Base-by-base conservation (phyloP, 2,329 filamentous ascomycete genomes). In the Penicillium sp. region DNA sequence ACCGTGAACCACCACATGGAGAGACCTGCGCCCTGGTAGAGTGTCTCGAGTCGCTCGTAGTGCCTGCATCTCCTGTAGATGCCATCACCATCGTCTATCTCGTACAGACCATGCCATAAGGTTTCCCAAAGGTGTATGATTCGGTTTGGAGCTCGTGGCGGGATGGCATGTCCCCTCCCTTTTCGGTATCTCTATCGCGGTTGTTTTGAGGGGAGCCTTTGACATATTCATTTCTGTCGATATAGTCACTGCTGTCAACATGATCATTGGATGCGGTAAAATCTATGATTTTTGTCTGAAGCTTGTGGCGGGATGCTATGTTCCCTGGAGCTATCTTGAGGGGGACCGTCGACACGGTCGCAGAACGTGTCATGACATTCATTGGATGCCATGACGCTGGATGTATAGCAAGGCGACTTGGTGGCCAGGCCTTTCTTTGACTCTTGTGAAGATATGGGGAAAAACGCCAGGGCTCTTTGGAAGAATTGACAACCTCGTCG, bases 71-170 rank as follows among this genome's bases (percentile, higher is more conserved):
- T 53, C 5, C 60, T 24, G 6, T 45, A 48, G 6, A 37, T 19
- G 6, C 31, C 22, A 19, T 47, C n/a, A 31, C n/a, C 46, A 22
- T 63, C 52, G 27, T 64, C 43, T n/a, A 64, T 52, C 44, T 67
- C 60, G 37, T 67, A 66, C 10, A 68, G 56, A 2, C 63, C 65
- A 21, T 66, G 53, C 63, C 64, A 67, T 27, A 64, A 53, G 11
- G 49, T 59, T 22, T 53, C 60, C 64, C 63, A 68, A n/a, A 59
- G 52, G 3, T 60, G 54, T 16, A 63, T 31, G n/a, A 68, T 59
- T 27, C 54, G 24, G 33, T 13, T 29, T 63, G 52, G 16, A 66
- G 45, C 9, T 68, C 61, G 22, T 45, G 42, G 31, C 56, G 59
- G 7, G 52, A 39, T 16, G 49, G 26, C 4, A 5, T n/a, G 3